phyloP scores from a whole-genome alignment of 176 grass and related monocot genomes.

The Carex myosuroides region DNA sequence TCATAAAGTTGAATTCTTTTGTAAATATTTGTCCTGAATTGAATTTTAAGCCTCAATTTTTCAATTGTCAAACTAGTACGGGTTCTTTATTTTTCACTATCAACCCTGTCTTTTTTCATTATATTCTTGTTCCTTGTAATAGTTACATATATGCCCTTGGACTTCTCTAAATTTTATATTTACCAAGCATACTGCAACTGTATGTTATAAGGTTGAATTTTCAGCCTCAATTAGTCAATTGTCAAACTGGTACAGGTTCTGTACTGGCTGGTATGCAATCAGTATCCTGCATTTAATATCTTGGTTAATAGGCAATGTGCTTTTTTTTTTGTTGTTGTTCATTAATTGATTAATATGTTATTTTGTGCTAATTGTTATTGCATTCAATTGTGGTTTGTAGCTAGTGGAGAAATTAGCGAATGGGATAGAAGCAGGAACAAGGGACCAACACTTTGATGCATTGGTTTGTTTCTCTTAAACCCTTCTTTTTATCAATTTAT shows the following conservation, averaged over 20 bases:
- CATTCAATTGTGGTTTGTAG: slow-evolving; percentile 9
- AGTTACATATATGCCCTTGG: not conserved
- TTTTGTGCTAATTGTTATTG: not conserved
- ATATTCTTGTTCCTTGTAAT: not conserved
- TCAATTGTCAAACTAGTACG: not conserved
- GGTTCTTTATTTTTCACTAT: not conserved
- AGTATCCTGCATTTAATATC: not conserved
- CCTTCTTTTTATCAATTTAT: not conserved
- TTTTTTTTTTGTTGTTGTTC: not conserved
- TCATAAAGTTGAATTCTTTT: no score
- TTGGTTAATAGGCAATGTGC: not conserved
- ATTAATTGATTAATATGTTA: not conserved
- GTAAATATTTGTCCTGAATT: no score
- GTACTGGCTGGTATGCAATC: not conserved
- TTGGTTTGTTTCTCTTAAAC: slow-evolving; percentile 25
- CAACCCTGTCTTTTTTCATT: not conserved
- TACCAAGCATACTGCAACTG: no score
- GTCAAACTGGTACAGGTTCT: not conserved
- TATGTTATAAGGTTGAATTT: no score
- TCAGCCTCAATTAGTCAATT: no score
- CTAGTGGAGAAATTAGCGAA: slow-evolving; percentile 33
- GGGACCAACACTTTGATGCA: slow-evolving; percentile 32
- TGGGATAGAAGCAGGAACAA: slow-evolving; percentile 28
- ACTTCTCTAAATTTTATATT: not conserved
- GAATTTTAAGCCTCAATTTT: no score